Conservation (phyloP, 2,329 filamentous ascomycete species). For the Botrytis squamosa region DNA sequence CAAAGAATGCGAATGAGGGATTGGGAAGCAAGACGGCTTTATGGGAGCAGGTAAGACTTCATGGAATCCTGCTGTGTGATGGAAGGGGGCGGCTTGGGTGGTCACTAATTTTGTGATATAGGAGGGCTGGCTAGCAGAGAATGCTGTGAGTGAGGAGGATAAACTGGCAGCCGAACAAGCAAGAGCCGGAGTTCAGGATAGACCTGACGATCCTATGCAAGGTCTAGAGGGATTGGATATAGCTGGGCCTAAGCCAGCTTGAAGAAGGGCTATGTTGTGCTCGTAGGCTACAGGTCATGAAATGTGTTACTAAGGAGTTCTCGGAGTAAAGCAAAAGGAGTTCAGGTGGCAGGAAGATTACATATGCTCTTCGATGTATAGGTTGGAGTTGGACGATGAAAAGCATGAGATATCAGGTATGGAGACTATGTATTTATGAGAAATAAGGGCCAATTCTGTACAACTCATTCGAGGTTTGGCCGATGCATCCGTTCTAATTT, state of each 20-base stretch:
- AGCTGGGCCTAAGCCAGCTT: conserved; percentile 82
- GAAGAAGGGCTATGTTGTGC: conserved; percentile 34
- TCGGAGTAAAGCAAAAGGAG: conserved; percentile 22
- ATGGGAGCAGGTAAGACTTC: conserved; percentile 82
- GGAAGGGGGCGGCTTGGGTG: background rate
- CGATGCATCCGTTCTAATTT: conserved; percentile 11
- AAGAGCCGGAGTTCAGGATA: conserved; percentile 51
- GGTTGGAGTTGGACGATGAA: background rate
- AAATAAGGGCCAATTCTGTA: conserved; percentile 26
- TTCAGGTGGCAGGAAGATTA: conserved; percentile 10
- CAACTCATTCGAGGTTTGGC: conserved; percentile 18
- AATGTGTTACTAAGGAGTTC: conserved; percentile 30
- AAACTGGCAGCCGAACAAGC: conserved; percentile 57
- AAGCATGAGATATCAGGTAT: conserved; percentile 12
- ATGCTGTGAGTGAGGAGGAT: conserved; percentile 82
- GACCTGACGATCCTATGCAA: conserved; percentile 85
- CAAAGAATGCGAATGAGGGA: conserved; percentile 84
- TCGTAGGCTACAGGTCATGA: conserved; percentile 4
- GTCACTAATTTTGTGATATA: conserved; percentile 43
- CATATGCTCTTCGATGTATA: background rate
- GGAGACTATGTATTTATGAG: conserved; percentile 27
- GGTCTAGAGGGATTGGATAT: conserved; percentile 90
- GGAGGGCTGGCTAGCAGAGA: conserved; percentile 91
- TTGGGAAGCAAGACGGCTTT: conserved; percentile 90
- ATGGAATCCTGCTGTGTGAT: background rate